Evolutionary conservation across 2,329 filamentous ascomycete genomes (phyloP), one percentile per base, ranked within the genome.

Genomic region (Cercospora sp.): DNA sequence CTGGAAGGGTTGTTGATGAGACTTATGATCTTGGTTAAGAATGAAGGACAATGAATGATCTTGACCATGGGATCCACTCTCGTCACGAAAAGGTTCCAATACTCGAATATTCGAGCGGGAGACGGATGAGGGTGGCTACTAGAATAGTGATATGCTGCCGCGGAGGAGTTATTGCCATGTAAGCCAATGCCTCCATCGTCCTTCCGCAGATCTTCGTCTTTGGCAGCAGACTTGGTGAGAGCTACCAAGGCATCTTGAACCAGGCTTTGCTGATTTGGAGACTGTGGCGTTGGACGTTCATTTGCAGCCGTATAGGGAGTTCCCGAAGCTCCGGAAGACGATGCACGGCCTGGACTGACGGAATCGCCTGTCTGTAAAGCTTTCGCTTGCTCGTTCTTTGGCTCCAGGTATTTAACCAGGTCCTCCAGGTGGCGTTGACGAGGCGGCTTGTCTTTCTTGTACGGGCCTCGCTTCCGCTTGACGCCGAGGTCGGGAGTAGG

Each of bases 381-480:
- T 39, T 72, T 63, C 30, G 64, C 58, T 2, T 55, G 31, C 33
- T 55, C 51, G 18, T 51, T 63, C 58, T 68, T 72, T 13, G 74
- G 73, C 60, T 74, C 68, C 3, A 76, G 72, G 60, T 76, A 75
- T 61, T 69, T 72, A 13, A 74, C 70, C 10, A 76, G 64, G 60
- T 76, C 72, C 64, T 75, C 75, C 3, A 74, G 64, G 68, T 76
- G 74, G n/a, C 72, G 71, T 63, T 75, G 71, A 6, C 73, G 72
- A 39, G 72, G 63, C 45, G 70, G 67, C 53, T 74, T 75, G 63
- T 75, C 73, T 59, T 76, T 76, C 67, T 75, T 75, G 67, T 76
- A 76, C 1, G 75, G 74, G 1, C 75, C 75, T 63, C 75, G 72
- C 31, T 76, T 76, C 7, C 73, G 70, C 60, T 74, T 75, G n/a